Evolutionary conservation across 208 protist genomes (phyloP).

Genomic region (Leishmania mexicana): DNA sequence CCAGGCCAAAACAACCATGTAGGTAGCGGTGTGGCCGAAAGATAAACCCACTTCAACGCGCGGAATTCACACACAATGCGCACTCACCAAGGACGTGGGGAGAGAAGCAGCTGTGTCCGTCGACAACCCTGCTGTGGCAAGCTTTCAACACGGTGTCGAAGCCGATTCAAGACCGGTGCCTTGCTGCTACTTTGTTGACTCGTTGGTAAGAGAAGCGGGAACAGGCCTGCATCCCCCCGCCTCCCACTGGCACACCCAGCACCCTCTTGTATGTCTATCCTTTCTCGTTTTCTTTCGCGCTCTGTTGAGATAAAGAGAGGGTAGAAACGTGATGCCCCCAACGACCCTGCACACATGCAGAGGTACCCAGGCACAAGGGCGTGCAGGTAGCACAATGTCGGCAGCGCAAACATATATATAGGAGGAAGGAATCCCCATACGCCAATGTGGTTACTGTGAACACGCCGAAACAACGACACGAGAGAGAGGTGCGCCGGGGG

Average conservation of each 20-base stretch:
- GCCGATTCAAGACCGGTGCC: not conserved
- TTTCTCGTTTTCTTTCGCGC: not conserved
- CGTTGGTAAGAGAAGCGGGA: not conserved
- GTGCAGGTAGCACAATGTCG: not conserved
- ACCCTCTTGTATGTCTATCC: not conserved
- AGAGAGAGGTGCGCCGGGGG: not conserved
- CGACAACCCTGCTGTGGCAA: not conserved
- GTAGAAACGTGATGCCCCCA: not conserved
- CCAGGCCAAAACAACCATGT: not conserved
- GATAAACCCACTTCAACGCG: not conserved
- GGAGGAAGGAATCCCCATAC: not conserved
- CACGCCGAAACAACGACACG: slow-evolving; percentile 3
- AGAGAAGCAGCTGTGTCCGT: not conserved
- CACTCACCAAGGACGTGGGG: not conserved
- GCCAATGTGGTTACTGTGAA: slow-evolving; percentile 11
- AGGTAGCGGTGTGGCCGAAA: not conserved
- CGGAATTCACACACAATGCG: not conserved
- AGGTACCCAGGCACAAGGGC: not conserved
- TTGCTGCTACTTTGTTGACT: not conserved
- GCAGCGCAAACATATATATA: not conserved
- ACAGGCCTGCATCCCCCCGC: not conserved
- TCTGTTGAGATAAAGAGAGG: not conserved
- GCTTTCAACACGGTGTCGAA: not conserved
- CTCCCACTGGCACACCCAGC: not conserved
- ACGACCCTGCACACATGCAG: not conserved